phyloP scores from a whole-genome alignment of 495 filamentous ascomycete species.

The Penicillium salamii region DNA sequence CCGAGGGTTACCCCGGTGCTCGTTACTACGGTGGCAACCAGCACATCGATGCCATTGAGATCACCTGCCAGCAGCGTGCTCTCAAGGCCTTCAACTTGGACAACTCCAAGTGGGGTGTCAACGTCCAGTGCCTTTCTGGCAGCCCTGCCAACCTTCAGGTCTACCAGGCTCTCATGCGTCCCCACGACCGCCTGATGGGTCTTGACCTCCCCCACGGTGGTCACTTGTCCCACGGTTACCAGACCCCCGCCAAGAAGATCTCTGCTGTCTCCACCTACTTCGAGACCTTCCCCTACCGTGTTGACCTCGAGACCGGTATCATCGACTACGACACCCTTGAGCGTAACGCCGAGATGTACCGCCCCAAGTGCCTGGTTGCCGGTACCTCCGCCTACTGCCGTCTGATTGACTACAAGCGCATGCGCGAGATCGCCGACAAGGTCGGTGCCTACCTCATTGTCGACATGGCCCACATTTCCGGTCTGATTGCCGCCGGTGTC shows the following conservation, averaged over 20 bases:
- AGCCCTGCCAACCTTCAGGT: constrained; percentile 94
- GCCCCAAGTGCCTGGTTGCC: constrained; percentile 92
- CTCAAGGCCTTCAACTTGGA: constrained; percentile 89
- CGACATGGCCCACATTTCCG: constrained; percentile 99
- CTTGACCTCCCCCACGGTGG: constrained; percentile 96
- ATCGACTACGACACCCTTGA: constrained; percentile 96
- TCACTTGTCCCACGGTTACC: constrained; percentile 97
- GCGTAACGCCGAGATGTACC: constrained; percentile 89
- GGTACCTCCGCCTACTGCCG: constrained; percentile 99
- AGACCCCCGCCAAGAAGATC: constrained; percentile 89
- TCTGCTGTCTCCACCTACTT: constrained; percentile 93
- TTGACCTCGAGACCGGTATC: constrained; percentile 86
- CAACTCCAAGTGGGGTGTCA: constrained; percentile 92
- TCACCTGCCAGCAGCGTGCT: constrained; percentile 92
- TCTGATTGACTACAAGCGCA: constrained; percentile 92
- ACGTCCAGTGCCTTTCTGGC: constrained; percentile 91
- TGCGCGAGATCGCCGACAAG: constrained; percentile 94
- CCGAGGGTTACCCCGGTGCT: constrained; percentile 95
- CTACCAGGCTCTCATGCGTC: constrained; percentile 97
- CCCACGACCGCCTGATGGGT: constrained; percentile 95
- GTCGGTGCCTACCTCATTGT: constrained; percentile 93
- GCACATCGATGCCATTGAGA: constrained; percentile 95
- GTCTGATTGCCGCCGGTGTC: constrained; percentile 87
- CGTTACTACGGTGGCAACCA: constrained; percentile 99
- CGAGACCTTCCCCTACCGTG: constrained; percentile 90